Evolutionary conservation across 140 eudicot species (phyloP), one percentile per base, ranked within the genome.

Genomic region (Flaveria floridana): DNA sequence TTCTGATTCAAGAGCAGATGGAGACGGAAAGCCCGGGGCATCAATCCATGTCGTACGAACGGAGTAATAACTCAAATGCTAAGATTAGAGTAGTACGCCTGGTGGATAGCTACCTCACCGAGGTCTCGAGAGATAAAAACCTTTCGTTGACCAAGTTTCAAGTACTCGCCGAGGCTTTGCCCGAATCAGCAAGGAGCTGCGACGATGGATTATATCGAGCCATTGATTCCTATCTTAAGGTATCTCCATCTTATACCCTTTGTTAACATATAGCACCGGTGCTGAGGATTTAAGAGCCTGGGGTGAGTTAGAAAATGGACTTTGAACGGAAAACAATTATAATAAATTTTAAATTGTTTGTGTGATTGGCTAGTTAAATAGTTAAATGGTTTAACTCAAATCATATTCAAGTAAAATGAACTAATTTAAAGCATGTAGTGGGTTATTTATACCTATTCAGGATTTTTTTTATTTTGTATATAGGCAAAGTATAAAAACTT

Each of bases 1-100:
- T 55, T 7, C 12, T 55, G 62, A 55, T 55, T 55, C 62, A 55
- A 55, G 62, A 55, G 20, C 62, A 55, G 62, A 55, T 55, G 62
- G 62, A 55, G 9, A 18, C 26, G 1, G 62, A 55, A 7, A 55
- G 26, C 62, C 62, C 62, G 0, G 62, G 62, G 0, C 62, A 5
- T 55, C 62, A 55, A 7, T 55, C 62, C 1, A 55, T 55, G 62
- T 52, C 23, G 2, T 19, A 52, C 16, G 7, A 53, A 16, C 62
- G 28, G 13, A 18, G 62, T 16, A 19, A 19, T 55, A 18, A 55
- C 28, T 55, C 62, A 19, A 55, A 55, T 7, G 28, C 62, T 20
- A 55, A 55, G 3, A 55, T 55, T 0, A 7, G 26, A 55, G 62
- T 55, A 0, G 62, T 28, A 0, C 25, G 62, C 4, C 14, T 55